Evolutionary conservation across 1,139 yeast genomes (phyloP).

Genomic region (Lodderomyces beijingensis): DNA sequence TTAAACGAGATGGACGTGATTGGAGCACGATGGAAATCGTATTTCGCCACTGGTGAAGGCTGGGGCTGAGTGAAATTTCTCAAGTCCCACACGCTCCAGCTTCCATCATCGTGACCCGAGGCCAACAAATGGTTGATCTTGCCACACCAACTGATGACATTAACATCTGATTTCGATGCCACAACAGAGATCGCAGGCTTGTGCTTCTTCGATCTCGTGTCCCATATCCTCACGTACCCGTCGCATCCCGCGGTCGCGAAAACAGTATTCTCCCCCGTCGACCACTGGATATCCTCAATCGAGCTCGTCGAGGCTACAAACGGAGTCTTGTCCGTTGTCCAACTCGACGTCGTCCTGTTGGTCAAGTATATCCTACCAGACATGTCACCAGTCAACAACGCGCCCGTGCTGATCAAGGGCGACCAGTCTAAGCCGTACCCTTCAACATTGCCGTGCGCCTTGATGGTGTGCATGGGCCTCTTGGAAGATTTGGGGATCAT

Average conservation of each 20-base stretch:
- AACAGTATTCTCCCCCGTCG: constrained; percentile 84
- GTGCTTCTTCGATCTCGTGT: constrained; percentile 88
- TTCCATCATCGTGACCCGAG: constrained; percentile 95
- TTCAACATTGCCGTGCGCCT: constrained; percentile 89
- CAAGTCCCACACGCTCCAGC: constrained; percentile 98
- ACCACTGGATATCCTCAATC: constrained; percentile 97
- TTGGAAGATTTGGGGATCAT: constrained; percentile 72
- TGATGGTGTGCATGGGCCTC: constrained; percentile 81
- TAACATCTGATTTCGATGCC: constrained; percentile 85
- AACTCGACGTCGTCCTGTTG: constrained; percentile 67
- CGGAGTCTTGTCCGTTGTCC: constrained; percentile 86
- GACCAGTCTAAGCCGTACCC: constrained; percentile 99
- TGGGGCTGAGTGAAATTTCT: constrained; percentile 58
- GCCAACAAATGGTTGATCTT: constrained; percentile 85
- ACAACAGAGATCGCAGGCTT: constrained; percentile 82
- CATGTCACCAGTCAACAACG: constrained; percentile 84
- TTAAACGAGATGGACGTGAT: constrained; percentile 91
- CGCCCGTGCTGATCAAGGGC: constrained; percentile 74
- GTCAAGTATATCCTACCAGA: constrained; percentile 80
- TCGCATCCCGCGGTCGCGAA: constrained; percentile 93
- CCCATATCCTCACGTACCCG: constrained; percentile 94
- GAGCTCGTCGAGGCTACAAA: constrained; percentile 68
- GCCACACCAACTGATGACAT: constrained; percentile 94
- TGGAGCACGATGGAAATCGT: constrained; percentile 91
- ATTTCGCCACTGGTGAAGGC: constrained; percentile 83